These are phyloP conservation scores for Diaporthe sp. DNA, from an alignment of 2,329 filamentous ascomycete species.

Conservation along the genomic window DNA sequence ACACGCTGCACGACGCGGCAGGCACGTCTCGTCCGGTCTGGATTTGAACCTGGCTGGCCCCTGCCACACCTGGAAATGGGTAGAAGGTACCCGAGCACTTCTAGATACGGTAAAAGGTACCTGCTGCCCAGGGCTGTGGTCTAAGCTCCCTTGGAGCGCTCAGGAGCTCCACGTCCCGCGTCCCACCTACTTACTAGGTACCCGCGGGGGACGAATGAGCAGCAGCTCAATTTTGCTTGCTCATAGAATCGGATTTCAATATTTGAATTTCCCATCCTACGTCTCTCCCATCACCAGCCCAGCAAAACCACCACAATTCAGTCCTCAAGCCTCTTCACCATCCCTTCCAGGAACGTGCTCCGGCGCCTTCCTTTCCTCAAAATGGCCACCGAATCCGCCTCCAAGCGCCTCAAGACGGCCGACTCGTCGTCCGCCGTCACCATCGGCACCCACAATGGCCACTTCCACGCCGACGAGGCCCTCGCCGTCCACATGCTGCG, in stretches of 20 bases:
- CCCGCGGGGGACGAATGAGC: constrained; percentile 38
- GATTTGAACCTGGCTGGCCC: neutral
- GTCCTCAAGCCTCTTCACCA: neutral
- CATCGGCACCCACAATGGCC: constrained; percentile 96
- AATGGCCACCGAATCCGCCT: constrained; percentile 76
- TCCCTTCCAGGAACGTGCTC: constrained; percentile 54
- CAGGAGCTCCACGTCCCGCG: constrained; percentile 7
- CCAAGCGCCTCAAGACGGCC: constrained; percentile 88
- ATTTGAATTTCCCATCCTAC: neutral
- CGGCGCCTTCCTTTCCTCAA: constrained; percentile 52
- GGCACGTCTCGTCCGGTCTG: neutral
- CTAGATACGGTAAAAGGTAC: neutral
- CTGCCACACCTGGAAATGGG: neutral
- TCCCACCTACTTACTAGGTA: neutral
- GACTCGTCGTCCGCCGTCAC: constrained; percentile 63
- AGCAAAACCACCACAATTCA: neutral
- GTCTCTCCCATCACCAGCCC: neutral
- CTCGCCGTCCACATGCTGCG: constrained; percentile 97
- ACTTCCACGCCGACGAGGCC: constrained; percentile 99
- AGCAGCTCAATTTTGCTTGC: constrained; percentile 39
- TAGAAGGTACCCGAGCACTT: neutral
- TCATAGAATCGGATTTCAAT: constrained; percentile 11
- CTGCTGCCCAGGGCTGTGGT: neutral
- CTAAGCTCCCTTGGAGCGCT: constrained; percentile 6
- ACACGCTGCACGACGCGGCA: constrained; percentile 8